Base-by-base conservation (phyloP, 768 basidiomycete species). In the Boletus coccyginus region DNA sequence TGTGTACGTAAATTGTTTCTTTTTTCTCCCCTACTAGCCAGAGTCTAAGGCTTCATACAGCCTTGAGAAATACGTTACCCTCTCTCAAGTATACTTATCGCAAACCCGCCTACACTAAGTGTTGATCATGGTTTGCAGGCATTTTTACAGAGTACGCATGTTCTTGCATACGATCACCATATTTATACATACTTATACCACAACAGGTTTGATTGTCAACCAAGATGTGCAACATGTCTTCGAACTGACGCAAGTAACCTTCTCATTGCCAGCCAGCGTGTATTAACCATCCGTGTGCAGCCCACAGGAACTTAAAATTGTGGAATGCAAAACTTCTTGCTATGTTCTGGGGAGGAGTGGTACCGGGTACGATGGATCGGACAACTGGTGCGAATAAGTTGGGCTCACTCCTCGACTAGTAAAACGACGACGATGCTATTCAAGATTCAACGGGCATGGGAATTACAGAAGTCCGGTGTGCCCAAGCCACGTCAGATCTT, bases 311-410 rank as follows among this genome's bases (percentile, higher is more conserved):
- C 77, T 77, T 61, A 73, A 70, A 58, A 85, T 88, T 13, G 79
- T 87, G 17, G 80, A 87, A 43, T 80, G 87, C 60, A 72, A 73
- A 0, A 72, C 77, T 7, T 86, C 86, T 0, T 87, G 83, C 58
- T 87, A 83, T 64, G 85, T 88, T 32, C 66, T 87, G 10, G 27
- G 27, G 27, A 27, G 27, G 27, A 27, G 27, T 27, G 27, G 27
- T 27, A 27, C 27, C 27, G 27, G 27, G 27, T 27, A 27, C 27
- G 27, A 27, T 27, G 27, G 27, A 27, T 27, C 27, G 27, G 27
- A 27, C 5, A 5, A 27, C 27, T 27, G 5, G 27, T 27, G 27
- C 5, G 27, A 27, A 27, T 5, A 27, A 27, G 27, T 27, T 27
- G 2, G 27, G 27, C 27, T 27, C 27, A 27, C 27, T 27, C 27